Base-by-base conservation (phyloP, 164 flowering plant species). In the Dillenia turbinata region DNA sequence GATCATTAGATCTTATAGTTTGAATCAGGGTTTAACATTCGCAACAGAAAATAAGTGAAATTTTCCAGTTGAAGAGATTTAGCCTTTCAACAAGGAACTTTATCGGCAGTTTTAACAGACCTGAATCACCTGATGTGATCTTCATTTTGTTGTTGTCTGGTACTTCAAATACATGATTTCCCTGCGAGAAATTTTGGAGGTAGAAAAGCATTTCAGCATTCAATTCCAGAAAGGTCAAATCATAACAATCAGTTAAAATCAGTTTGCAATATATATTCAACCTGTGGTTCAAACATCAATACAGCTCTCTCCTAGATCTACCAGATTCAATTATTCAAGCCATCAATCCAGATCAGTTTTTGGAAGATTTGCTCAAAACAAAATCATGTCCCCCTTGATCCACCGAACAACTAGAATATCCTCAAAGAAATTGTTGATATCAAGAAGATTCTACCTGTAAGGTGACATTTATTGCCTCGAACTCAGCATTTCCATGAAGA, bases 401-500 rank as follows among this genome's bases (percentile, higher is more conserved):
- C 5, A 33, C 5, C 5, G 40, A 33, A 33, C 40, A 33, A 33
- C 40, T 4, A 33, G 40, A 33, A 33, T 33, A 33, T 33, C 40
- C 7, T 33, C 7, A 33, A 33, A 33, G 40, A 33, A 33, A 33
- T 33, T 33, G 40, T 0, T 4, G 40, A 33, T 33, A 33, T 33
- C 40, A 33, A 33, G 40, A 33, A 33, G 40, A 33, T 33, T 33
- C 40, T 40, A 88, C 96, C 96, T 88, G 77, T 64, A 94, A 22
- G 33, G 69, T 74, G 22, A 91, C 95, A 75, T 91, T 78, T 13
- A 50, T 74, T 24, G 96, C 98, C 75, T 91, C 98, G 78, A 94
- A 91, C 79, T 94, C 98, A 19, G 97, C 96, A 86, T 94, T 94
- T 71, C 98, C 98, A 80, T 86, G 92, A 66, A 94, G 80, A 49